Evolutionary conservation across 192 early-diverging fungal species (phyloP).

Genomic region (Coemansia asiatica): DNA sequence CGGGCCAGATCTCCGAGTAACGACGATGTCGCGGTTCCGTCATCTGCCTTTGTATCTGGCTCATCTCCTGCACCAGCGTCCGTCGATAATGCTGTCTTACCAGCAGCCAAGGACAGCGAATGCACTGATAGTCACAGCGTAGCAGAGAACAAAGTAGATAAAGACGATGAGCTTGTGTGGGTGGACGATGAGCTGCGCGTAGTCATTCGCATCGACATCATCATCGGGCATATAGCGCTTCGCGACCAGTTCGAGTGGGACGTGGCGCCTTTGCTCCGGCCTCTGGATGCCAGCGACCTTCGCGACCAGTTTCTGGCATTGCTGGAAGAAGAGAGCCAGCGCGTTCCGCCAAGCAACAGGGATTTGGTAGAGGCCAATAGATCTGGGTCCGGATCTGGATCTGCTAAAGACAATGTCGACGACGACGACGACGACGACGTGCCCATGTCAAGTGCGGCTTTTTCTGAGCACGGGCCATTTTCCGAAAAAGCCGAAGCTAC

Average conservation of each 20-base stretch:
- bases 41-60: not conserved
- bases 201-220: constrained; percentile 84
- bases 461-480: not conserved
- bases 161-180: constrained; percentile 24
- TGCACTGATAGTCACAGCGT: not conserved
- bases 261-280: constrained; percentile 53
- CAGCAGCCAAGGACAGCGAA: not conserved
- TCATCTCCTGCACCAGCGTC: too few species aligned
- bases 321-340: not conserved
- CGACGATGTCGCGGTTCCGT: not conserved
- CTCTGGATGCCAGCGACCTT: constrained; percentile 21
- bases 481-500: not conserved
- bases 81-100: too few species aligned
- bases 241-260: constrained; percentile 98
- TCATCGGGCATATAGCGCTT: constrained; percentile 78
- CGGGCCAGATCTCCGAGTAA: not conserved
- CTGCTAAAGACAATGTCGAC: not conserved
- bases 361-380: too few species aligned
- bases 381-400: too few species aligned
- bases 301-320: constrained; percentile 18
- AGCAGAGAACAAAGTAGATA: constrained; percentile 5
- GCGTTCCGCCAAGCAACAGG: not conserved
- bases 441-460: constrained; percentile 1
- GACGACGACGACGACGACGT: constrained; percentile 6
- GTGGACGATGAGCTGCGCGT: constrained; percentile 70